Base-by-base conservation (phyloP, 139 green algal species). In the Picochlorum costavermella region DNA sequence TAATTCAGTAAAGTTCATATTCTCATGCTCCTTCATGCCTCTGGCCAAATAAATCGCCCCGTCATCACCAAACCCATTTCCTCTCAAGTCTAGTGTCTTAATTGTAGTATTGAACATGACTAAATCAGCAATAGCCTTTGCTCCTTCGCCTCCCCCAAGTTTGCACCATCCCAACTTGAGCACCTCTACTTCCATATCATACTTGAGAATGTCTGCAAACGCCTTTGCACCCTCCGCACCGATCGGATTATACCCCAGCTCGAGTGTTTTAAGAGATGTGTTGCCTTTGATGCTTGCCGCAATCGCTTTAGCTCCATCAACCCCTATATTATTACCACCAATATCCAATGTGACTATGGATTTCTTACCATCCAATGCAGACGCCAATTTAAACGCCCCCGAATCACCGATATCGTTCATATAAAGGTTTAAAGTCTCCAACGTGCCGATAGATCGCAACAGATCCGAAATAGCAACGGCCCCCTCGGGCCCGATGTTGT, bases 101-200 rank as follows among this genome's bases (percentile, higher is more conserved):
- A 96, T 58, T 5, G 83, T 86, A 33, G 66, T 74, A 81, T 95
- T 90, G 79, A 90, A 96, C 79, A 96, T 92, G 14, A 98, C 73
- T 29, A 95, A 81, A 49, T 98, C 90, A 1, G 86, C 83, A 14
- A 97, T 60, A 0, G 81, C 83, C 46, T 84, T 70, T 1, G 87
- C 86, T 3, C 93, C 93, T 16, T 90, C 70, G 12, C 74, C 64
- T 17, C 50, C 59, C 17, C 86, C 87, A n/a, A 97, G 50, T 77
- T 97, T 97, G 84, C 93, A 98, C 93, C 93, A 98, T 9, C 93
- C 93, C 37, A 98, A 64, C 69, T 91, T 90, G 62, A 96, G 66
- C 2, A 70, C 74, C 56, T 88, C 77, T 36, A 96, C 62, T 76
- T 88, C 74, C 30, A 92, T 74, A 57, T 90, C 70, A 64, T 95